Conservation (phyloP, 441 rosid species). For the Arabidopsis hybrid region DNA sequence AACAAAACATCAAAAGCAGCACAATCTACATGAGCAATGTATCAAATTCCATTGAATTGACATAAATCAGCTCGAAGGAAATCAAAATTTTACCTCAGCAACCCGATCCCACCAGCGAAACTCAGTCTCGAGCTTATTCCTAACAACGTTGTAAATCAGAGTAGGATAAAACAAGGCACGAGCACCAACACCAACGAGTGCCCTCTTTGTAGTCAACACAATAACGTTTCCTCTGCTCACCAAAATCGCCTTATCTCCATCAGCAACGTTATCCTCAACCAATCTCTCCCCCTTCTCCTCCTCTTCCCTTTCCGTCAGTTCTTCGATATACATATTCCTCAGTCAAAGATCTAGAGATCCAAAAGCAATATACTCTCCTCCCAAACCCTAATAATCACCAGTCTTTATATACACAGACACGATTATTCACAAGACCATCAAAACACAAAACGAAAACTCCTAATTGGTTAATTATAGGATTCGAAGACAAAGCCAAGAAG, state of each 20-base stretch:
- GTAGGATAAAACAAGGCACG: constrained; percentile 80
- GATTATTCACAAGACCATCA: constrained; percentile 34
- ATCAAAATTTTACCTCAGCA: constrained; percentile 53
- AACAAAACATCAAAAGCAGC: neutral
- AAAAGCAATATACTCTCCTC: constrained; percentile 29
- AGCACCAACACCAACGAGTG: constrained; percentile 78
- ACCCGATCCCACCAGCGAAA: constrained; percentile 88
- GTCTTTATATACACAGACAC: constrained; percentile 27
- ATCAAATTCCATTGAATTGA: constrained; percentile 8
- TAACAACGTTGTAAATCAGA: constrained; percentile 72
- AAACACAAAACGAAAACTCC: constrained; percentile 32
- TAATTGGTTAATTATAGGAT: constrained; percentile 33
- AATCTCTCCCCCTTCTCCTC: constrained; percentile 24
- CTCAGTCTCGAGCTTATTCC: constrained; percentile 72
- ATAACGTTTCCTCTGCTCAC: constrained; percentile 40
- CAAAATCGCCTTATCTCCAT: constrained; percentile 32
- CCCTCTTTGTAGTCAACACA: constrained; percentile 54
- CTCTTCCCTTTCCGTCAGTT: constrained; percentile 53
- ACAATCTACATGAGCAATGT: neutral
- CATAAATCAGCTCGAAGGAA: constrained; percentile 20
- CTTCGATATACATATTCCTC: constrained; percentile 63
- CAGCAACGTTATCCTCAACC: constrained; percentile 44
- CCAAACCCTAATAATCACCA: constrained; percentile 25
- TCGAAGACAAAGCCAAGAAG: constrained; percentile 44
- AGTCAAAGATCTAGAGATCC: constrained; percentile 39